Evolutionary conservation across 768 basidiomycete species (phyloP).

Genomic region (Collybiopsis confluens): DNA sequence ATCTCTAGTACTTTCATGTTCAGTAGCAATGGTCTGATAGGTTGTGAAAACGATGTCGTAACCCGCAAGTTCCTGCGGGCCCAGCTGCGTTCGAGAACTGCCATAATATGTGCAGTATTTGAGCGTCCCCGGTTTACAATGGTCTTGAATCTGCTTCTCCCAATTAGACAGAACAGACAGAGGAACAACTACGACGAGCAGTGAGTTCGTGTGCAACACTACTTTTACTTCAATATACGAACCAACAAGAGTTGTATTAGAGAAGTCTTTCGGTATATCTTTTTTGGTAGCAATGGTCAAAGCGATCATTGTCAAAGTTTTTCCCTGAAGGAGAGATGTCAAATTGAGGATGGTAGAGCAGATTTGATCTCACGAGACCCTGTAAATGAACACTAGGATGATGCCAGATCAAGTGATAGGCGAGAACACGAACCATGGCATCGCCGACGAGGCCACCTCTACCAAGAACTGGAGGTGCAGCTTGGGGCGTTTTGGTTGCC

Average conservation of each 20-base stretch:
- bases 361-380: not conserved
- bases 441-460: conserved; percentile 87
- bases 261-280: conserved; percentile 52
- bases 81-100: conserved; percentile 48
- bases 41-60: conserved; percentile 84
- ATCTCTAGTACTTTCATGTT: conserved; percentile 31
- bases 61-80: conserved; percentile 52
- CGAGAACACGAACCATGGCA: conserved; percentile 59
- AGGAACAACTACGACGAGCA: conserved; percentile 55
- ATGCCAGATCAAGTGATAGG: not conserved
- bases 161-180: conserved; percentile 85
- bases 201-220: not conserved
- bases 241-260: conserved; percentile 79
- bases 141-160: conserved; percentile 81
- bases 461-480: conserved; percentile 59
- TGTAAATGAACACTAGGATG: too few relatives aligned
- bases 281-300: conserved; percentile 74
- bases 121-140: conserved; percentile 51
- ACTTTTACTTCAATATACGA: conserved; percentile 11
- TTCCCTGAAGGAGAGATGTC: conserved; percentile 51
- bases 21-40: conserved; percentile 66
- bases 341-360: not conserved
- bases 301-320: conserved; percentile 86
- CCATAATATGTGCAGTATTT: conserved; percentile 70
- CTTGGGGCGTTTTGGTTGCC: conserved; percentile 78